Conservation (phyloP, 2,329 filamentous ascomycete species). For the Scytalidium sp. region DNA sequence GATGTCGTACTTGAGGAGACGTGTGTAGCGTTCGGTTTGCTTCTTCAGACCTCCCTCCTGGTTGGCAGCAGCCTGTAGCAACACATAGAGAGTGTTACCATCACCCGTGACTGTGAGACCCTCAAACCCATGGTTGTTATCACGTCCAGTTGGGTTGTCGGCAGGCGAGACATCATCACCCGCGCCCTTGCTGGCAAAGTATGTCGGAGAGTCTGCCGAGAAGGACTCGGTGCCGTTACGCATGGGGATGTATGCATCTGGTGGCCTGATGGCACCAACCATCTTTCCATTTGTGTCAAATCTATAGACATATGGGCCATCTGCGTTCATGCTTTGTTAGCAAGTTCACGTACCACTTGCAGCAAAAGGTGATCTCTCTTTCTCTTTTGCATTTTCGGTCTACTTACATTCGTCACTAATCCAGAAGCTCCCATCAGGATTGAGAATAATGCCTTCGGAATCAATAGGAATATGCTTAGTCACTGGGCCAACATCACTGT, state of each 20-base stretch:
- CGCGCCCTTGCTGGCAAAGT: conserved; percentile 44
- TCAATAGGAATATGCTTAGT: conserved; percentile 60
- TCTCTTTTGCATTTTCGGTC: not conserved
- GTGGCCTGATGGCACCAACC: conserved; percentile 61
- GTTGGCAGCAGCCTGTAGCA: conserved; percentile 63
- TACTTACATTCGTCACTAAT: conserved; percentile 29
- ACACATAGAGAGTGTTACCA: conserved; percentile 59
- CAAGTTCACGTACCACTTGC: not conserved
- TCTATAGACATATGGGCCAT: conserved; percentile 67
- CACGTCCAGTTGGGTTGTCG: conserved; percentile 58
- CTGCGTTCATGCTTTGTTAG: conserved; percentile 51
- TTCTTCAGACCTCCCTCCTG: conserved; percentile 59
- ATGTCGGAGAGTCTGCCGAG: conserved; percentile 60
- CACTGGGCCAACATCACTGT: conserved; percentile 54
- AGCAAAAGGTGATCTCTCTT: not conserved
- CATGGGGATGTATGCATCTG: conserved; percentile 60
- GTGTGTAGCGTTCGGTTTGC: conserved; percentile 52
- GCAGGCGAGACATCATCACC: conserved; percentile 46
- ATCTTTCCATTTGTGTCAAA: conserved; percentile 58
- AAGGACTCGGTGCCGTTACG: conserved; percentile 62
- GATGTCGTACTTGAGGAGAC: conserved; percentile 64
- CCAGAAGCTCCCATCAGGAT: conserved; percentile 61
- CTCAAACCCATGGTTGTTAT: conserved; percentile 76
- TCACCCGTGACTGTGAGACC: conserved; percentile 61
- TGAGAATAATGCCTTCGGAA: conserved; percentile 63